Base-by-base conservation (phyloP, 805 yeast species). In the Citeromyces nyonsensis region DNA sequence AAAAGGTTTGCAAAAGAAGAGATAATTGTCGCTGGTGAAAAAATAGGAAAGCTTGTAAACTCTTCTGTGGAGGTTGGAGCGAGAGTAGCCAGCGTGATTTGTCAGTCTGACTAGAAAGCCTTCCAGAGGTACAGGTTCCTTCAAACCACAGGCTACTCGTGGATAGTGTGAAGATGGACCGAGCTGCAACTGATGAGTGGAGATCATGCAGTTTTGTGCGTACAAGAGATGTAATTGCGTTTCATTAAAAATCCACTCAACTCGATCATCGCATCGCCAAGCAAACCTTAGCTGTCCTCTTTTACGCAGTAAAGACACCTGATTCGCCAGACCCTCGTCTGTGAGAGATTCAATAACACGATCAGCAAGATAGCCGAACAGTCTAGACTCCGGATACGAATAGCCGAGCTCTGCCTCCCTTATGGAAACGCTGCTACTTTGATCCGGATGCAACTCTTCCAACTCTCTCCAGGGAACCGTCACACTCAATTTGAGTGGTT, bases 61-160 rank as follows among this genome's bases (percentile, higher is more conserved):
- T 24, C 65, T 51, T 36, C 45, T 51, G 0, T 56, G 53, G 9
- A 53, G 33, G 4, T 26, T 28, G 1, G 51, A 36, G 13, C 32
- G 36, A 12, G 33, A n/a, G 15, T 41, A 46, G 0, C 83, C 83
- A 5, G 50, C 45, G 36, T 66, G 59, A 29, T 69, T 61, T 0
- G 75, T 63, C 22, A 77, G 47, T 32, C 75, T 61, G 3, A 69
- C 55, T 13, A 86, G 49, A 47, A 80, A 85, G 0, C 97, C 97
- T 53, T 88, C 97, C 7, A 84, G 50, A 0, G 94, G 75, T 0
- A 54, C 33, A 0, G 95, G 95, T 45, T 79, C 94, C 1, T 40
- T 31, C 12, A 60, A 6, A 11, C 40, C 42, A 24, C 41, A 22
- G 33, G 33, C 25, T 2, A 59, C 44, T 32, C 56, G 45, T 4